A percentile compares a stretch with the other conserved stretches of the same genome.
Conservation (phyloP, 2,329 filamentous ascomycete species). For the Sporothrix pallida region DNA sequence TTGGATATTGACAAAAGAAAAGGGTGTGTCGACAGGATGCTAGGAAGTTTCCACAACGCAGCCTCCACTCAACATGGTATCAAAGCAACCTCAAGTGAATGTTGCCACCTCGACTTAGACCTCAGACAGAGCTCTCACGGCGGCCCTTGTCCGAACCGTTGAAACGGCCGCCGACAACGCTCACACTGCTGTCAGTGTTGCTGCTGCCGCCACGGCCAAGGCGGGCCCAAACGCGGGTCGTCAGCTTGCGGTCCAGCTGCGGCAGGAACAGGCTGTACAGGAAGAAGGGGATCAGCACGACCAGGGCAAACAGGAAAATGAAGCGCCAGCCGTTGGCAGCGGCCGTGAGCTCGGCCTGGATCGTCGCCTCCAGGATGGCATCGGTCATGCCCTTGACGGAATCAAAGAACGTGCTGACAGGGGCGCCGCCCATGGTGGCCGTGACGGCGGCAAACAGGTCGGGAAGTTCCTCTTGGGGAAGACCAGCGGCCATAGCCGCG, state of each 20-base stretch:
- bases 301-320: neutral
- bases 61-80: neutral
- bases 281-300: neutral
- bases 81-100: neutral
- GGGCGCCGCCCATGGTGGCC: neutral
- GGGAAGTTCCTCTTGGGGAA: neutral
- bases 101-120: too few species aligned
- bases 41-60: neutral
- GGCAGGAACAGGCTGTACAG: constrained; percentile 1
- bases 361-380: neutral
- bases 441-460: constrained; percentile 3
- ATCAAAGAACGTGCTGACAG: neutral
- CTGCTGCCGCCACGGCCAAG: neutral
- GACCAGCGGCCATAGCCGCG: neutral
- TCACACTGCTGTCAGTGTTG: neutral
- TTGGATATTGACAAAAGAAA: too few species aligned
- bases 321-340: neutral
- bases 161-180: neutral
- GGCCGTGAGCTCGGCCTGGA: neutral
- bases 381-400: neutral
- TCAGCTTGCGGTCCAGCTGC: constrained; percentile 7
- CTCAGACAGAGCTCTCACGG: neutral
- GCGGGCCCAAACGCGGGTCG: neutral
- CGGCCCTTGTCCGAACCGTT: neutral
- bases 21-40: too few species aligned